Conservation (phyloP, 2,329 filamentous ascomycete genomes). For the Trichoderma guizhouense region DNA sequence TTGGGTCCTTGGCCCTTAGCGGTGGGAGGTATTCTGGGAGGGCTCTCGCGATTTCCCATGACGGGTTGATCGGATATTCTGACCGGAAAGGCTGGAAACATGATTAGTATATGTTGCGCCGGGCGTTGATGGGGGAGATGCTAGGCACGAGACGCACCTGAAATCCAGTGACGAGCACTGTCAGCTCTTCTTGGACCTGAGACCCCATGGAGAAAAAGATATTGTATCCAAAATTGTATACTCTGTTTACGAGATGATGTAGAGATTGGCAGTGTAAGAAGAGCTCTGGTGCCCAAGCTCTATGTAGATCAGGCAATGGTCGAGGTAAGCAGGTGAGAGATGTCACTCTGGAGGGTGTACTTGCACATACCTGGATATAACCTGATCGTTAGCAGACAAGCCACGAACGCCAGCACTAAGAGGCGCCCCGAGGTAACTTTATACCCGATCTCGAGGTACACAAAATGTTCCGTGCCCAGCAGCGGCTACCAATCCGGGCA, state of each 20-base stretch:
- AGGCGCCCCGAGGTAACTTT: neutral
- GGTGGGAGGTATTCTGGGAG: conserved; percentile 64
- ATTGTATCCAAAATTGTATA: neutral
- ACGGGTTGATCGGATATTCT: conserved; percentile 72
- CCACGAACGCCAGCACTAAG: neutral
- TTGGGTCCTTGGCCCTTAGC: conserved; percentile 41
- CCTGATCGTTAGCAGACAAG: neutral
- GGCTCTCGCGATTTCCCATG: conserved; percentile 69
- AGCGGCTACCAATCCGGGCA: neutral
- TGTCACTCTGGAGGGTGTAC: neutral
- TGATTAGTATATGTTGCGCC: neutral
- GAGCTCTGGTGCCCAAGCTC: neutral
- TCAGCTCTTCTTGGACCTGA: conserved; percentile 47
- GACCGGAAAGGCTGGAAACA: conserved; percentile 65
- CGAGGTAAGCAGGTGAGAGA: neutral
- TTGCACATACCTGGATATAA: neutral
- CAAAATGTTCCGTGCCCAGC: neutral
- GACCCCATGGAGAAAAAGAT: conserved; percentile 32
- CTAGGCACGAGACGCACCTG: conserved; percentile 37
- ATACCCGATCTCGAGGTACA: neutral
- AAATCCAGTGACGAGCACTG: conserved; percentile 60
- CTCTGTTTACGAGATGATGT: neutral
- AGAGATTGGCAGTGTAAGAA: neutral
- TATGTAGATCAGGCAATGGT: neutral
- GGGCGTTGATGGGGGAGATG: neutral